Conservation (phyloP, 352 stramenopile genomes). For the Phytophthora multivora region DNA sequence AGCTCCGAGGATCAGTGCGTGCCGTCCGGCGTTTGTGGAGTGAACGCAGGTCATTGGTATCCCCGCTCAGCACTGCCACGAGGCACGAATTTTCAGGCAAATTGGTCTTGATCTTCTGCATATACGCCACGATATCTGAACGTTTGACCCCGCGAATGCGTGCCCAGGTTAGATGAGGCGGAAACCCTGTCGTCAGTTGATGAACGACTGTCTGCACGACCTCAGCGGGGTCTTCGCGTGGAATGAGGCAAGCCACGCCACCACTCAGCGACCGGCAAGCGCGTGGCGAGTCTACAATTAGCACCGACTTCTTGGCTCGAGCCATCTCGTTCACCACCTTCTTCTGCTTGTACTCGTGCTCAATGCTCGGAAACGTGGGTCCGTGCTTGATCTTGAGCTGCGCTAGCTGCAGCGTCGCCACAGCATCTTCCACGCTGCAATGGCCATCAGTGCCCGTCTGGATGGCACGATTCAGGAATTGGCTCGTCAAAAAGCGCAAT, state of each 20-base stretch:
- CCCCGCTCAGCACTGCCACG: slow-evolving; percentile 56
- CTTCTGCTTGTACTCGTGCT: slow-evolving; percentile 76
- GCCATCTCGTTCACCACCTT: slow-evolving; percentile 81
- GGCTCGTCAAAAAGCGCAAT: slow-evolving; percentile 74
- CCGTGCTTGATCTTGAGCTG: slow-evolving; percentile 82
- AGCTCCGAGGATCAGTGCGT: slow-evolving; percentile 71
- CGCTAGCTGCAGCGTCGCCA: slow-evolving; percentile 75
- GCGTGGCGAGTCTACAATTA: slow-evolving; percentile 76
- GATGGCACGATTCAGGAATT: slow-evolving; percentile 73
- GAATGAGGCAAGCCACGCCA: slow-evolving; percentile 65
- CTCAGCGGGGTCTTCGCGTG: slow-evolving; percentile 49
- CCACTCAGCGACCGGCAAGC: slow-evolving; percentile 67
- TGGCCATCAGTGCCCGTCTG: slow-evolving; percentile 76
- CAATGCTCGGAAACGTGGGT: slow-evolving; percentile 72
- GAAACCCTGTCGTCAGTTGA: slow-evolving; percentile 84
- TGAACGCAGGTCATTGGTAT: slow-evolving; percentile 61
- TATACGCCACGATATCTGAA: slow-evolving; percentile 42
- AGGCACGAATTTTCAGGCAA: slow-evolving; percentile 64
- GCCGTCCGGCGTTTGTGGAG: slow-evolving; percentile 83
- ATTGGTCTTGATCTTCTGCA: slow-evolving; percentile 44
- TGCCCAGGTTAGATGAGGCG: slow-evolving; percentile 81
- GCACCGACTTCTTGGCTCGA: slow-evolving; percentile 70
- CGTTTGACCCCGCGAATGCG: slow-evolving; percentile 53
- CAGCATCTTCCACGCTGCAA: slow-evolving; percentile 83
- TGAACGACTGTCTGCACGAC: slow-evolving; percentile 65